Evolutionary conservation across 768 basidiomycete genomes (phyloP), one percentile per base, ranked within the genome.

Genomic region (Pulveroboletus sp.): DNA sequence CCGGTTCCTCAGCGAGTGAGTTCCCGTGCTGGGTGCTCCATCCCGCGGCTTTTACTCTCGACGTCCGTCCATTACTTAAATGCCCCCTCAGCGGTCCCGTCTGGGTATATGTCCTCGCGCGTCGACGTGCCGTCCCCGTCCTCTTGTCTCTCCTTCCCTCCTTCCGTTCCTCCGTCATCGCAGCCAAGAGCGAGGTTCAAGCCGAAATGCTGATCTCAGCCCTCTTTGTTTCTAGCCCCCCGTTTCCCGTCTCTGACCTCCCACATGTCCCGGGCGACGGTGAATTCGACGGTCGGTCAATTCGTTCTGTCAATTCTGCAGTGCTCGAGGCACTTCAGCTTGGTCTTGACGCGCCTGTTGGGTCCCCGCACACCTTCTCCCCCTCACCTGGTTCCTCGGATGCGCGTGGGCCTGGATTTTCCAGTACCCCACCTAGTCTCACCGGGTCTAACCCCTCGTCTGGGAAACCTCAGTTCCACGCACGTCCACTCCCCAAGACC

Each of bases 101-200:
- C n/a, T 91, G 90, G 86, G 88, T 93, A 18, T 93, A 91, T 66
- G 85, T 93, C 35, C 83, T 93, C 54, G 90, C 91, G 64, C 81
- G 89, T 33, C 75, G 85, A 45, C 80, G 85, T 35, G 86, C 90
- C 6, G 84, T 93, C 42, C 83, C 89, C 67, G 86, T 89, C 46
- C 85, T 85, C 77, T 73, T 79, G 40, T 81, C 84, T 0, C 79
- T 92, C 59, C 87, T 91, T 78, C 86, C 87, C 48, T 63, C 66
- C 24, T 52, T 69, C 36, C 43, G 55, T 44, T 72, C 83, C 63
- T 86, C 74, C 0, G 60, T 93, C 46, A 86, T 91, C 75, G 88
- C 85, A 38, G 83, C 88, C 11, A 72, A 80, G 4, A 83, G 85
- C 65, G 65, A 62, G 1, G 73, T 80, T 28, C 78, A 74, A n/a